A percentile compares a stretch with the other conserved stretches of the same genome.
These are phyloP conservation scores for Colletotrichum sp. DNA, from an alignment of 2,329 filamentous ascomycete genomes.

Conservation along the genomic window DNA sequence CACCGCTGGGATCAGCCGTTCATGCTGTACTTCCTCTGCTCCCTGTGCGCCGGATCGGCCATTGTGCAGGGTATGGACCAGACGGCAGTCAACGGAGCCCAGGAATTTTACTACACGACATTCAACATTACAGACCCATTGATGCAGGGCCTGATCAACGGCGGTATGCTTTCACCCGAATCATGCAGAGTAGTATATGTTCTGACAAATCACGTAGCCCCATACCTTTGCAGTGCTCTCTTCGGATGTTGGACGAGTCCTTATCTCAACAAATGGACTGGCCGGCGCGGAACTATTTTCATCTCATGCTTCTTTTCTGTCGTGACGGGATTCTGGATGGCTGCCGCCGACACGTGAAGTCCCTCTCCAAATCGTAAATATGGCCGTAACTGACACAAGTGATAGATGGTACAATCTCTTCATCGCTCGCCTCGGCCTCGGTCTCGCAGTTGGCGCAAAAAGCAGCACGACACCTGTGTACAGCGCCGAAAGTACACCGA, in stretches of 20 bases:
- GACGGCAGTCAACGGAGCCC: conserved; percentile 68
- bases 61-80: conserved; percentile 67
- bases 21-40: conserved; percentile 39
- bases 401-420: conserved; percentile 38
- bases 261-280: conserved; percentile 62
- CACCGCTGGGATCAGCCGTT: conserved; percentile 37
- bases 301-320: conserved; percentile 61
- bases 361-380: too few species aligned
- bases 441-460: conserved; percentile 42
- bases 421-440: conserved; percentile 37
- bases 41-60: neutral
- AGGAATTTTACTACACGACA: conserved; percentile 38
- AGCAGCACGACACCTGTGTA: conserved; percentile 40
- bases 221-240: conserved; percentile 56
- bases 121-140: conserved; percentile 38
- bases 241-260: conserved; percentile 40
- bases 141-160: conserved; percentile 63
- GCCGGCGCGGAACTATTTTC: conserved; percentile 69
- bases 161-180: neutral
- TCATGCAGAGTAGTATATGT: neutral
- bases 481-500: conserved; percentile 40
- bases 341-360: conserved; percentile 56
- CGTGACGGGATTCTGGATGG: conserved; percentile 61
- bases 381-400: too few species aligned
- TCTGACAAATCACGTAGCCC: conserved; percentile 32